Evolutionary conservation across 129 eudicot genomes (phyloP).

Genomic region (Escallonia herrerae): DNA sequence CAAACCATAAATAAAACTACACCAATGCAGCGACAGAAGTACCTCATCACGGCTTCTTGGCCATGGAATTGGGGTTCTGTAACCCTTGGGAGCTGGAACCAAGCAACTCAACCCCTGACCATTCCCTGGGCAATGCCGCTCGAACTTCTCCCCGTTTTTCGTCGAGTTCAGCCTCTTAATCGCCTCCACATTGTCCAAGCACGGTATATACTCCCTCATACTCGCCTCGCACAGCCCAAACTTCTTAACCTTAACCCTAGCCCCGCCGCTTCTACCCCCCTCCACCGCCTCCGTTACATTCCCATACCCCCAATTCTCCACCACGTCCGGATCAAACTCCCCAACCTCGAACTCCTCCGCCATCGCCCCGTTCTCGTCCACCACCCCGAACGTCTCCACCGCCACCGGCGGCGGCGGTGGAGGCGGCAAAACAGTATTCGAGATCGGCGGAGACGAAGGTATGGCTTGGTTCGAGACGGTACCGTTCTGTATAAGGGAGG

Average conservation of each 20-base stretch:
- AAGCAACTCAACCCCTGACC: constrained; percentile 65
- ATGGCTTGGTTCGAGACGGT: constrained; percentile 11
- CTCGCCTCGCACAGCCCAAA: constrained; percentile 54
- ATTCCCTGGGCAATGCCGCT: constrained; percentile 82
- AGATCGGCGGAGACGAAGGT: constrained; percentile 14
- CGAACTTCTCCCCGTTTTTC: constrained; percentile 80
- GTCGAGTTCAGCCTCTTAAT: constrained; percentile 56
- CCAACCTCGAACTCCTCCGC: constrained; percentile 78
- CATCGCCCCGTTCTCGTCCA: constrained; percentile 85
- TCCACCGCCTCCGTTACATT: constrained; percentile 31
- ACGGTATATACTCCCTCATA: constrained; percentile 90
- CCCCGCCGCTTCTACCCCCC: constrained; percentile 12
- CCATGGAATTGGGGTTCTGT: constrained; percentile 74
- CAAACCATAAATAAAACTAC: background rate
- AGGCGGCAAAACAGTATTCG: constrained; percentile 7
- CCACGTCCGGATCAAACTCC: constrained; percentile 52
- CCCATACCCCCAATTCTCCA: constrained; percentile 48
- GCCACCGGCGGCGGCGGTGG: constrained; percentile 44
- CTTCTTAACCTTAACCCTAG: constrained; percentile 45
- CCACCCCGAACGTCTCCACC: constrained; percentile 69
- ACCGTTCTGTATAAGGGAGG: constrained; percentile 3
- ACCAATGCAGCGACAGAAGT: background rate
- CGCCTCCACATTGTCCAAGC: constrained; percentile 79
- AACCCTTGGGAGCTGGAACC: constrained; percentile 81
- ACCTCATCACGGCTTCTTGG: constrained; percentile 95